Percentiles rank a stretch among this genome's conserved stretches.
phyloP scores from a whole-genome alignment of 495 filamentous ascomycete species.

The Podospora sp. region DNA sequence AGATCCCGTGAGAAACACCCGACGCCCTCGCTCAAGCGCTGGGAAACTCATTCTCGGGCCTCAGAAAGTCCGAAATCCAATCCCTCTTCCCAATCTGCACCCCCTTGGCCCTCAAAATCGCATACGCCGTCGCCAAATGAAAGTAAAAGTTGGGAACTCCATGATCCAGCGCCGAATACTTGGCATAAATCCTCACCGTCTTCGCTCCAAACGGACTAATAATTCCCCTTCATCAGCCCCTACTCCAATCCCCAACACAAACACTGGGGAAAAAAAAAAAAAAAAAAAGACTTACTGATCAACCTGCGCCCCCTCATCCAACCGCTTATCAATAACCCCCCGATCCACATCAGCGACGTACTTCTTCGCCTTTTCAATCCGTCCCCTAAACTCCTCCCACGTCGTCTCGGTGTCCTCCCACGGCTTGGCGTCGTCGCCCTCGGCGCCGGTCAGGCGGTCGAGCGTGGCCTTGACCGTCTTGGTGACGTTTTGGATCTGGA shows the following conservation, averaged over 20 bases:
- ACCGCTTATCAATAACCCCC: constrained; percentile 38
- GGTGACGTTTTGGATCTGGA: constrained; percentile 48
- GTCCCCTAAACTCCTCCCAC: constrained; percentile 24
- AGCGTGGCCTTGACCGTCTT: constrained; percentile 32
- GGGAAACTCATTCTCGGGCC: not conserved
- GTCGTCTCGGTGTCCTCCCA: constrained; percentile 32
- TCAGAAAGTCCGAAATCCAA: not conserved
- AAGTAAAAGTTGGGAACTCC: constrained; percentile 41
- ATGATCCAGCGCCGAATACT: constrained; percentile 40
- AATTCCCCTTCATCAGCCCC: not conserved
- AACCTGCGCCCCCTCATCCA: constrained; percentile 31
- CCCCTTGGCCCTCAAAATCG: constrained; percentile 3
- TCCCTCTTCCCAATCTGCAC: constrained; percentile 2
- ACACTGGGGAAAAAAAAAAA: constrained; percentile 2
- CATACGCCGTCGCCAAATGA: not conserved
- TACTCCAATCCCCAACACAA: not conserved
- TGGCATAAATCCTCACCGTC: constrained; percentile 16
- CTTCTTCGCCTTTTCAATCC: constrained; percentile 26
- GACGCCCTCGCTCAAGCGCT: not conserved
- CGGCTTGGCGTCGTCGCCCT: not conserved
- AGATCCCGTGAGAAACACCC: too few relatives aligned
- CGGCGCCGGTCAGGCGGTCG: constrained; percentile 20
- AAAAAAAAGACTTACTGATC: constrained; percentile 25
- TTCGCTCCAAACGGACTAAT: constrained; percentile 15
- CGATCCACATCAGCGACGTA: constrained; percentile 41